Evolutionary conservation across 495 filamentous ascomycete species (phyloP), one percentile per base, ranked within the genome.

Genomic region (Aspergillus affinis): DNA sequence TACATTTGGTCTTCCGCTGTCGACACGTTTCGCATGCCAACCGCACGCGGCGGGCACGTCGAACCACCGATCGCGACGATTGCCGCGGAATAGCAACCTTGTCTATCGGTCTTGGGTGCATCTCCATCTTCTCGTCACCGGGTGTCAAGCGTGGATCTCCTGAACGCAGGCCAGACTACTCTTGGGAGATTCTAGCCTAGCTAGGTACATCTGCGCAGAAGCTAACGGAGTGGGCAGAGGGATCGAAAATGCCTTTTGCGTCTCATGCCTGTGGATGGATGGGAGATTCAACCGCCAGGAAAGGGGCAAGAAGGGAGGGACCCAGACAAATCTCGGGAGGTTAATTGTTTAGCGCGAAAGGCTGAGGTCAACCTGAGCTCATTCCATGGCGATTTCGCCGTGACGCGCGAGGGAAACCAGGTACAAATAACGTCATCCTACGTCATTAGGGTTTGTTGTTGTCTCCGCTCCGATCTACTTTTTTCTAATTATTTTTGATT

Each of bases 21-120:
- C 54, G 51, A 13, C 60, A 61, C 5, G 53, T 49, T 21, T 51
- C 51, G 19, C 54, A 61, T 13, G 60, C 60, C 51, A 80, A 71
- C 19, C 73, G 75, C n/a, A 82, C 79, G 10, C 79, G 75, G 6
- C 72, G 77, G 58, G 64, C 75, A 60, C 73, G 72, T 20, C 75
- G 74, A 48, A 67, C 70, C 19, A 65, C 63, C 46, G 63, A 56
- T 9, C 58, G 61, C 6, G 65, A 56, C 20, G 69, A 67, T 46
- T 72, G 66, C 49, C 80, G 74, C 18, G 36, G 36, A 41, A 41
- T 41, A 10, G 36, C 36, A 13, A 15, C 36, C 36, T 41, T 41
- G 13, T 41, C 8, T 12, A 32, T 1, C 6, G 30, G 10, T 6
- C 30, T 32, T 1, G 30, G 10, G 30, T 2, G 10, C 36, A 15